Evolutionary conservation across 2,329 filamentous ascomycete species (phyloP).

Genomic region (Pseudogymnoascus sp.): DNA sequence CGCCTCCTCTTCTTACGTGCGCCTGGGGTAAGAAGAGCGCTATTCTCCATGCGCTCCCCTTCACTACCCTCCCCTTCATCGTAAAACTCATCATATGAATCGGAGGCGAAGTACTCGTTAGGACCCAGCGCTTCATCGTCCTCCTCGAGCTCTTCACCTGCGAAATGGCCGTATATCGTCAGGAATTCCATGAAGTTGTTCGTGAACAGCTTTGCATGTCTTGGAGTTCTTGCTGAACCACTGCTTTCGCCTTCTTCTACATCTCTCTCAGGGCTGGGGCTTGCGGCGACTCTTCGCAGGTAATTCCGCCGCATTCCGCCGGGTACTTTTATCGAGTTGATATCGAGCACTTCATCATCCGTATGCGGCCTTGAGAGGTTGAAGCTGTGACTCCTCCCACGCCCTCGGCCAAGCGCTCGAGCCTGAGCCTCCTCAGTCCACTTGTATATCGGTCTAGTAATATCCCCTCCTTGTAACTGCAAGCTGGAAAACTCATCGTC

Average conservation of each 20-base stretch:
- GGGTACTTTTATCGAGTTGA: slow-evolving; percentile 83
- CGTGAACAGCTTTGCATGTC: slow-evolving; percentile 62
- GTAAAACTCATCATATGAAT: slow-evolving; percentile 50
- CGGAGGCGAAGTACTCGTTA: slow-evolving; percentile 85
- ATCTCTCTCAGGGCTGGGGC: slow-evolving; percentile 39
- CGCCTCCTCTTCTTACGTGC: slow-evolving; percentile 60
- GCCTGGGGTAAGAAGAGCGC: slow-evolving; percentile 70
- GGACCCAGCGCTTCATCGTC: slow-evolving; percentile 83
- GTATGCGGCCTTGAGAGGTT: slow-evolving; percentile 67
- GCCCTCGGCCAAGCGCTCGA: slow-evolving; percentile 45
- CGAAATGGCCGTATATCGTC: slow-evolving; percentile 92
- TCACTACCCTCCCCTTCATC: slow-evolving; percentile 49
- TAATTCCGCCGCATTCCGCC: slow-evolving; percentile 92
- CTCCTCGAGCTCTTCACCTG: slow-evolving; percentile 91
- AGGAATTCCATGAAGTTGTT: slow-evolving; percentile 94
- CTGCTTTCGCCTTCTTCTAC: slow-evolving; percentile 29
- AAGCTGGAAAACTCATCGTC: slow-evolving; percentile 90
- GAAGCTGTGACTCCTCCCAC: slow-evolving; percentile 81
- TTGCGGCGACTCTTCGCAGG: slow-evolving; percentile 64
- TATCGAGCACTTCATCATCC: slow-evolving; percentile 72
- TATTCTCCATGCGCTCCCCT: slow-evolving; percentile 78
- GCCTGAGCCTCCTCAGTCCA: slow-evolving; percentile 87
- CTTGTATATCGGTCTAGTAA: slow-evolving; percentile 89
- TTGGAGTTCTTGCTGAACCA: slow-evolving; percentile 29
- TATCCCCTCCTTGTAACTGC: slow-evolving; percentile 85